phyloP scores from a whole-genome alignment of 2,329 filamentous ascomycete species.

The Curvularia sp. region DNA sequence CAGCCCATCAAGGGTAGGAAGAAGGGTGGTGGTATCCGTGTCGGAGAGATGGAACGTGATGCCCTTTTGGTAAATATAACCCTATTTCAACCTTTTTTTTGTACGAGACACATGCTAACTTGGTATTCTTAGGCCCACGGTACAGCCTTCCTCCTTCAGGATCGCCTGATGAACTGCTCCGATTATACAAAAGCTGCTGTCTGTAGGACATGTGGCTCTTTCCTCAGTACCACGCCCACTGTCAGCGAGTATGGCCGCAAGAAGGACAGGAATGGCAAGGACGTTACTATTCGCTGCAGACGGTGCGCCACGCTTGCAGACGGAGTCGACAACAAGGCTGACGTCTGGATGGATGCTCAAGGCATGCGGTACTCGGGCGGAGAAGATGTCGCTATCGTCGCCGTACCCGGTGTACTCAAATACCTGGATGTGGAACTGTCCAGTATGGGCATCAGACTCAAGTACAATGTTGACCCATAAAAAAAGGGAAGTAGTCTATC shows the following conservation, averaged over 20 bases:
- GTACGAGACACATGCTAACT: background rate
- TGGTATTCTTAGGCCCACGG: constrained; percentile 73
- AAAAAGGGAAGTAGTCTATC: background rate
- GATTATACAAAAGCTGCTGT: constrained; percentile 91
- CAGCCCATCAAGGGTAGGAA: constrained; percentile 97
- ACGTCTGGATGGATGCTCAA: constrained; percentile 87
- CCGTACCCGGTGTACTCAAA: constrained; percentile 89
- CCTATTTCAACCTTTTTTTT: background rate
- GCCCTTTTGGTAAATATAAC: constrained; percentile 67
- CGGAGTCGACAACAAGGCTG: constrained; percentile 66
- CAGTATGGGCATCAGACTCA: constrained; percentile 95
- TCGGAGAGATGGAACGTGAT: constrained; percentile 99
- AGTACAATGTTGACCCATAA: constrained; percentile 75
- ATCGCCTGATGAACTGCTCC: constrained; percentile 95
- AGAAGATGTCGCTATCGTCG: constrained; percentile 88
- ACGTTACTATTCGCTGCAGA: constrained; percentile 80
- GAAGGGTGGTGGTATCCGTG: constrained; percentile 96
- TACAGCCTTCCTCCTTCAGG: constrained; percentile 91
- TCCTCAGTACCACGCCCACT: constrained; percentile 84
- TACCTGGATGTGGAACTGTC: constrained; percentile 94
- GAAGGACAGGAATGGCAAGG: constrained; percentile 65
- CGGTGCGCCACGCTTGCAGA: constrained; percentile 70
- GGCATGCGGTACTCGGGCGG: constrained; percentile 86
- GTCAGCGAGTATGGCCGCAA: constrained; percentile 65
- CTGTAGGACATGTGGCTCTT: constrained; percentile 87